A percentile compares a stretch with the other conserved stretches of the same genome.
phyloP scores from a whole-genome alignment of 805 yeast genomes.

The Komagataella populi region DNA sequence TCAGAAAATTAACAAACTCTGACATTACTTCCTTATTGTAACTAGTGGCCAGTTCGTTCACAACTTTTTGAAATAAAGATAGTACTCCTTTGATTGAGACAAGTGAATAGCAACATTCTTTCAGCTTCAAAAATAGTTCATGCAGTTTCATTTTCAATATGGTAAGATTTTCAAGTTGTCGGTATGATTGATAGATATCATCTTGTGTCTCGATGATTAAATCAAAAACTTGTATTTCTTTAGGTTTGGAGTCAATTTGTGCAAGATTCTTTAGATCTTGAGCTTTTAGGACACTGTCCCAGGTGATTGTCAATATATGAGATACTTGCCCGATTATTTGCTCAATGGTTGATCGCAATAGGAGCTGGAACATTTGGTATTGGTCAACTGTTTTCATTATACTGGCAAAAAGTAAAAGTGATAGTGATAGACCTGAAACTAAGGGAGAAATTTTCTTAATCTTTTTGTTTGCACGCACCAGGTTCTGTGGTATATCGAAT shows the following conservation, averaged over 20 bases:
- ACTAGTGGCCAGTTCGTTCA: neutral
- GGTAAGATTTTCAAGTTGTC: neutral
- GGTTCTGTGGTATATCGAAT: conserved; percentile 40
- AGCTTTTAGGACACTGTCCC: conserved; percentile 41
- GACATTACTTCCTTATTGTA: neutral
- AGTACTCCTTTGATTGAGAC: neutral
- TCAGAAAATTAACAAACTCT: neutral
- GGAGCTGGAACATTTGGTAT: neutral
- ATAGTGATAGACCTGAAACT: conserved; percentile 40
- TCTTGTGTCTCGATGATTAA: neutral
- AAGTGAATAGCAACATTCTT: neutral
- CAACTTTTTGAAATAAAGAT: neutral
- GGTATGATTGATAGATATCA: conserved; percentile 1
- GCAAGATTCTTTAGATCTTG: conserved; percentile 27
- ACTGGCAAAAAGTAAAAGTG: conserved; percentile 25
- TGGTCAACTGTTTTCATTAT: conserved; percentile 14
- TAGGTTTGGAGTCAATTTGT: conserved; percentile 2
- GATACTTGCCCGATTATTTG: conserved; percentile 19
- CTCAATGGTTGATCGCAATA: conserved; percentile 5
- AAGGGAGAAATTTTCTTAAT: conserved; percentile 42
- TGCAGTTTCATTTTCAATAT: neutral
- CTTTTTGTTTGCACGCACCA: conserved; percentile 32
- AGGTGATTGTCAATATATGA: conserved; percentile 24
- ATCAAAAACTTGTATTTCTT: neutral
- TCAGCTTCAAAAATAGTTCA: neutral